Base-by-base conservation (phyloP, 2,329 filamentous ascomycete genomes). In the Eutypella sp. region DNA sequence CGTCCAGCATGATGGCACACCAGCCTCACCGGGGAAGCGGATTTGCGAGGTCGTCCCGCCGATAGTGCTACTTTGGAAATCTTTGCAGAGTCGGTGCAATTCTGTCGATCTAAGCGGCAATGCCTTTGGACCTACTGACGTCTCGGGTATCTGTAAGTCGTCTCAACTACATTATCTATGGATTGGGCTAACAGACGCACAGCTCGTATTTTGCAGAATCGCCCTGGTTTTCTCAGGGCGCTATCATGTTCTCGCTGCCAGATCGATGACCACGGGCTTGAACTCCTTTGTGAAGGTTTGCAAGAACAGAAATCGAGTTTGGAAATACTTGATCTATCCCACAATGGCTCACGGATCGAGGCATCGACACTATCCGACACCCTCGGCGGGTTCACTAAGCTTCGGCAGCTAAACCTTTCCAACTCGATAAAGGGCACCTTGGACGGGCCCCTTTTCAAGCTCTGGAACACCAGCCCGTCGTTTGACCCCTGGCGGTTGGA, bases 91-190 rank as follows among this genome's bases (percentile, higher is more conserved):
- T 37, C 65, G 69, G 36, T 81, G 78, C 51, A 75, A 74, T 45
- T 75, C 74, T 24, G 64, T 81, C 38, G 60, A 68, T 22, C 57
- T 81, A 42, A 69, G 68, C n/a, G 73, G 74, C 5, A 80, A 79
- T 48, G 57, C 65, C 1, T 61, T 81, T 6, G 67, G 70, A 2
- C 59, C 63, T 2, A 51, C 60, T 3, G 78, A 80, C 40, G 64
- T 79, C 19, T 68, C 73, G 18, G 73, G 76, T 23, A 54, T 80
- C 27, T 67, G 74, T 76, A 67, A 57, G 64, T 49, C 22, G 13
- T 11, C 20, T 18, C 6, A 22, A 9, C 19, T 15, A 22, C 9
- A 10, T 22, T 5, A 5, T n/a, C 15, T 20, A 18, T 11, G 8
- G 33, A 2, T 29, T 7, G 8, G 33, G 20, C 31, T 58, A 51